Evolutionary conservation across 2,329 filamentous ascomycete genomes (phyloP), one percentile per base, ranked within the genome.

Genomic region (Pestalotiopsis sp.): DNA sequence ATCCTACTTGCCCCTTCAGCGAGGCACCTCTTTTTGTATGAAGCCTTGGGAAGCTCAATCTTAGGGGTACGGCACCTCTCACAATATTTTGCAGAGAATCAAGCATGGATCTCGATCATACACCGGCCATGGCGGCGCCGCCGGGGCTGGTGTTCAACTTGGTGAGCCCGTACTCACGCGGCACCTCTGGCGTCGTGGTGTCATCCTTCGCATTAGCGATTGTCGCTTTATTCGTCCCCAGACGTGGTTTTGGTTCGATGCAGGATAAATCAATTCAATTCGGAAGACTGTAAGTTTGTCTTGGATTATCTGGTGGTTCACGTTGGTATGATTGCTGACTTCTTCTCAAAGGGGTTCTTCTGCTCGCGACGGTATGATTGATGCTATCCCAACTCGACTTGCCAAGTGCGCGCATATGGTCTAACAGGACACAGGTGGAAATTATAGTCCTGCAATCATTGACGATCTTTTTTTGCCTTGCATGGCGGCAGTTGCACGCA

Each of bases 221-320:
- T n/a, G 14, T 48, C n/a, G 3, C 14, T 7, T n/a, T n/a, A 5
- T 48, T 48, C n/a, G 44, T 48, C n/a, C 1, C 44, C 14, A 20
- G 6, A 17, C 44, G 44, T 20, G 2, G 20, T 17, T 48, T 17
- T 2, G 44, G n/a, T 48, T 17, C 44, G 44, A 6, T 6, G 9
- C 13, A 17, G 6, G 44, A 48, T 48, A n/a, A 6, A n/a, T 7
- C 6, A 56, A 35, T 69, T 70, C 35, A 58, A 69, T 39, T 20
- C 66, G 4, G 65, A 64, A 38, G 69, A 70, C 39, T 66, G 69
- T 69, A 57, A 66, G 68, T 61, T n/a, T 26, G 30, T 58, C 38
- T 2, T 60, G 40, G 24, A 38, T 30, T 57, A 22, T 13, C 14
- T n/a, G 44, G 44, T n/a, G 5, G 6, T 7, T 48, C 7, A 6